These are phyloP conservation scores for Maudiozyma bulderi DNA, from an alignment of 805 yeast species.

Conservation along the genomic window DNA sequence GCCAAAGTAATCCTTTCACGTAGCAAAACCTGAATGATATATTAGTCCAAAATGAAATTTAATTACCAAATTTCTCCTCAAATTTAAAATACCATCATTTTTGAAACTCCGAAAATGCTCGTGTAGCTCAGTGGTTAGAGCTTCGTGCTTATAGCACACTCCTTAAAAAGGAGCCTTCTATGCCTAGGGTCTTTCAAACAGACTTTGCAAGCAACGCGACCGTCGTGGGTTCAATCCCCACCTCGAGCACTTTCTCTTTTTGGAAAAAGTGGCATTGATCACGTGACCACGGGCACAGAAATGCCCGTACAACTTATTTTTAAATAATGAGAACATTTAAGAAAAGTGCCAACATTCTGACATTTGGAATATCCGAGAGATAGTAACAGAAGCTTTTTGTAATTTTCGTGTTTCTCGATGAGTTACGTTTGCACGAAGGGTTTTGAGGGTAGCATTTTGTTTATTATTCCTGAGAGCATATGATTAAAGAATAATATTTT, in stretches of 20 bases:
- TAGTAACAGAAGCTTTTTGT: no score
- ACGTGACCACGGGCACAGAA: neutral
- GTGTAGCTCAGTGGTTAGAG: conserved; percentile 74
- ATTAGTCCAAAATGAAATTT: no score
- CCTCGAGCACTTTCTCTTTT: conserved; percentile 42
- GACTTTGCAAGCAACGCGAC: conserved; percentile 53
- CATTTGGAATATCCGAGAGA: no score
- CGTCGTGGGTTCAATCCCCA: conserved; percentile 77
- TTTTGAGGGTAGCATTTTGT: no score
- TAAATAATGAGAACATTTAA: no score
- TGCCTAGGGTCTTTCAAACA: conserved; percentile 17
- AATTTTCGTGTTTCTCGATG: no score
- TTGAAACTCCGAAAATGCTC: conserved; percentile 33
- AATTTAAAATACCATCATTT: neutral
- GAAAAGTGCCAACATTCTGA: no score
- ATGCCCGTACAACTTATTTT: neutral
- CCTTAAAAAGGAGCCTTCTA: conserved; percentile 20
- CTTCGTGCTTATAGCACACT: conserved; percentile 66
- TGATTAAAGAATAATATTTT: no score
- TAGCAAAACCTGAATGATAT: no score
- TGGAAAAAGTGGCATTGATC: neutral
- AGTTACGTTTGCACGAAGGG: no score
- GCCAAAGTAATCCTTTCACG: no score
- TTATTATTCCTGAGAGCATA: no score
- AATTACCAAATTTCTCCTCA: neutral